Conservation (phyloP, 2,329 filamentous ascomycete species). For the Huntiella bhutanensis region DNA sequence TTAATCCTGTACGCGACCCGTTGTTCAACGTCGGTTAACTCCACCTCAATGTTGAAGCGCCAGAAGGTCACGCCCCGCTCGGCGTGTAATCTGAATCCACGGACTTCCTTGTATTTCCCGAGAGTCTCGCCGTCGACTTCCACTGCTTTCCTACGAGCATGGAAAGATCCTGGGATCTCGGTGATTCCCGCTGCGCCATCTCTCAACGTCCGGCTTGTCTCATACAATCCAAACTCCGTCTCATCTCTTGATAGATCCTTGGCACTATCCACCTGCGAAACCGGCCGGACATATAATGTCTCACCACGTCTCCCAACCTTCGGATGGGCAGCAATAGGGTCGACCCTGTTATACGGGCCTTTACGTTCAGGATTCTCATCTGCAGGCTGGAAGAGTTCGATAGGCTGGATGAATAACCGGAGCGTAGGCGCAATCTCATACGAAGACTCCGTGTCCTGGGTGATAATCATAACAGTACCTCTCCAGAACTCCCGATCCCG, state of each 20-base stretch:
- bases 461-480: conserved; percentile 91
- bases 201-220: conserved; percentile 38
- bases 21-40: conserved; percentile 58
- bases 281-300: conserved; percentile 71
- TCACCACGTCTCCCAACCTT: conserved; percentile 73
- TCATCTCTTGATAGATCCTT: conserved; percentile 65
- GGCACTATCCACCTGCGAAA: conserved; percentile 66
- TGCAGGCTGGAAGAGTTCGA: conserved; percentile 54
- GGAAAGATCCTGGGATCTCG: conserved; percentile 34
- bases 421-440: conserved; percentile 65
- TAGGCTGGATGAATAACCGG: conserved; percentile 70
- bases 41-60: conserved; percentile 89
- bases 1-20: conserved; percentile 94
- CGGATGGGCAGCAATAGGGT: conserved; percentile 71
- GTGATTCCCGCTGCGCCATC: conserved; percentile 26
- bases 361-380: conserved; percentile 20
- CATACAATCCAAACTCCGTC: conserved; percentile 67
- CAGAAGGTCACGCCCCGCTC: conserved; percentile 88
- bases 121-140: conserved; percentile 59
- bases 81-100: conserved; percentile 62
- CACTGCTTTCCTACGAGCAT: conserved; percentile 32
- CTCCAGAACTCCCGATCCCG: conserved; percentile 67
- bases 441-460: conserved; percentile 62
- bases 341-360: conserved; percentile 62
- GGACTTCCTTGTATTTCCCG: conserved; percentile 66